Evolutionary conservation across 495 filamentous ascomycete genomes (phyloP).

Genomic region (Tuber umbilicatum): DNA sequence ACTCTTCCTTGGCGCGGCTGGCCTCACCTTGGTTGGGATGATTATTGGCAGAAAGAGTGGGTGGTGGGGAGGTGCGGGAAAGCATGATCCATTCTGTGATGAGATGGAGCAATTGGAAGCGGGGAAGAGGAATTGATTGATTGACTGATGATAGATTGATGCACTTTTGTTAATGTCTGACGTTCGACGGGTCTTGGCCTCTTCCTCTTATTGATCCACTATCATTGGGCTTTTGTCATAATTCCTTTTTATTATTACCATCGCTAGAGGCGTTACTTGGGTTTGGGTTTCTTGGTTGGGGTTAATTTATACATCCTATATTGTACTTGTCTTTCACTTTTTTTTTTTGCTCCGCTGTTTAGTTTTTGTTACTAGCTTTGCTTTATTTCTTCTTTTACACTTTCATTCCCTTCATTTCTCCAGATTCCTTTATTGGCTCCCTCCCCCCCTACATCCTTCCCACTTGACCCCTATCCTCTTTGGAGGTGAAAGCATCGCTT

Average conservation of each 20-base stretch:
- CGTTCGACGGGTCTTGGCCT: background rate
- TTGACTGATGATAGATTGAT: background rate
- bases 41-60: slow-evolving; percentile 59
- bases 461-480: too few species aligned
- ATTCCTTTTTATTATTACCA: background rate
- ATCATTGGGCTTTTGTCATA: background rate
- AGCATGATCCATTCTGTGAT: slow-evolving; percentile 58
- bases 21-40: slow-evolving; percentile 58
- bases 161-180: background rate
- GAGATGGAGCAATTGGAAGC: slow-evolving; percentile 59
- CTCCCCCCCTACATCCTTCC: background rate
- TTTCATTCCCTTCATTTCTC: background rate
- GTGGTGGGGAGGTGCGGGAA: slow-evolving; percentile 42
- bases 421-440: background rate
- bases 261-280: background rate
- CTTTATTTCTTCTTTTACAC: background rate
- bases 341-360: background rate
- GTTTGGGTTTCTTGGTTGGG: background rate
- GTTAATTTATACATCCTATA: background rate
- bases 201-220: background rate
- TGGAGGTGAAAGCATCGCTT: too few species aligned
- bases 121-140: slow-evolving; percentile 49
- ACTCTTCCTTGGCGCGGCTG: slow-evolving; percentile 64
- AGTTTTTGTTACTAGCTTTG: background rate
- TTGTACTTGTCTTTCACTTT: background rate